Conservation (phyloP, 768 basidiomycete species). For the Suillus weaverae region DNA sequence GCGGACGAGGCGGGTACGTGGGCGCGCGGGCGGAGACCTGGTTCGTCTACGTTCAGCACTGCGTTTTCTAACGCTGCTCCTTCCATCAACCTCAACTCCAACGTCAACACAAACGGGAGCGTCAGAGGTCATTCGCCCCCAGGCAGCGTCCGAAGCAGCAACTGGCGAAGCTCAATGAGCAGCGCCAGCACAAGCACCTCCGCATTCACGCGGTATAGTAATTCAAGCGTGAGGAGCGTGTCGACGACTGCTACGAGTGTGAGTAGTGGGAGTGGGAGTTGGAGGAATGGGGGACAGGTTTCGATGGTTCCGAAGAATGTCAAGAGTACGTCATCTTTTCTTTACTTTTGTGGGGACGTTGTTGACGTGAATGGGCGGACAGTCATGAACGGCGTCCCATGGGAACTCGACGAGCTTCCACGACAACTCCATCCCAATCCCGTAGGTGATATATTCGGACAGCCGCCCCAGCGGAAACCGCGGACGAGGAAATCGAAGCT, state of each 20-base stretch:
- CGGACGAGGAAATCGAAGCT: slow-evolving; percentile 65
- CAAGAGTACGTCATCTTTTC: slow-evolving; percentile 62
- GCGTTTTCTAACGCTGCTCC: slow-evolving; percentile 22
- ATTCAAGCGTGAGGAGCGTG: slow-evolving; percentile 65
- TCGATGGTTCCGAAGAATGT: slow-evolving; percentile 61
- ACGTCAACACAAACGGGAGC: slow-evolving; percentile 12
- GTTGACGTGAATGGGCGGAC: slow-evolving; percentile 1
- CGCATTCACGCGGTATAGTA: slow-evolving; percentile 78
- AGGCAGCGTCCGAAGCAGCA: slow-evolving; percentile 31
- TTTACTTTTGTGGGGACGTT: neutral
- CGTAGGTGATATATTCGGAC: slow-evolving; percentile 60
- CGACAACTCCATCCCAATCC: slow-evolving; percentile 63
- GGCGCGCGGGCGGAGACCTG: slow-evolving; percentile 49
- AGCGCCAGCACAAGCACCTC: slow-evolving; percentile 58
- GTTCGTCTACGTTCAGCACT: slow-evolving; percentile 15
- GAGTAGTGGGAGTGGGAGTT: slow-evolving; percentile 71
- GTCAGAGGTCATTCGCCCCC: slow-evolving; percentile 3
- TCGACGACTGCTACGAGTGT: slow-evolving; percentile 82
- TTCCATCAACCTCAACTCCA: slow-evolving; percentile 1
- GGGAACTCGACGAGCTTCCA: slow-evolving; percentile 70
- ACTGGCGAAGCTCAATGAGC: slow-evolving; percentile 79
- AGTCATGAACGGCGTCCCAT: slow-evolving; percentile 81
- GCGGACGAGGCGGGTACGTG: slow-evolving; percentile 48
- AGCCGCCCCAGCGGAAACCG: slow-evolving; percentile 57
- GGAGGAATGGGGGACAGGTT: slow-evolving; percentile 23